Evolutionary conservation across 2,329 filamentous ascomycete species (phyloP).

Genomic region (Colletotrichum trifolii): DNA sequence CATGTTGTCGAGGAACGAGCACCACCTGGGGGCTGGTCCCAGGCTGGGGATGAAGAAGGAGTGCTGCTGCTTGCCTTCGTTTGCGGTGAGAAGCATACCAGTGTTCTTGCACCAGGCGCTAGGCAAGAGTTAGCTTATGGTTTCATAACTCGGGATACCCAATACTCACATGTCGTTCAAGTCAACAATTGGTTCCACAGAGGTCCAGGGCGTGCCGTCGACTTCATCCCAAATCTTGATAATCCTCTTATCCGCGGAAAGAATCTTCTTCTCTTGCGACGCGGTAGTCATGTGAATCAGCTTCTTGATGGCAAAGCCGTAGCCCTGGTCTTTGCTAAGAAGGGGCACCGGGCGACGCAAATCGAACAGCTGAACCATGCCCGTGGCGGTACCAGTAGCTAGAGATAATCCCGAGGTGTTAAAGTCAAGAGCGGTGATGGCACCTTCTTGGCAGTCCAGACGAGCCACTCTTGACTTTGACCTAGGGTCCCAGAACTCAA

Average conservation of each 20-base stretch:
- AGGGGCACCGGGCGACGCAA: conserved; percentile 87
- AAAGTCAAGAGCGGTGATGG: conserved; percentile 90
- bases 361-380: conserved; percentile 91
- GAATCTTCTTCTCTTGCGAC: conserved; percentile 84
- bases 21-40: conserved; percentile 94
- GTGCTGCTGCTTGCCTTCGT: conserved; percentile 95
- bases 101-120: conserved; percentile 86
- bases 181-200: conserved; percentile 93
- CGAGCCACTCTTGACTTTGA: conserved; percentile 84
- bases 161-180: conserved; percentile 78
- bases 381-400: conserved; percentile 87
- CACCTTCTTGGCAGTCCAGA: conserved; percentile 74
- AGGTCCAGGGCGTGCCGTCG: conserved; percentile 91
- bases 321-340: conserved; percentile 94
- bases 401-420: conserved; percentile 84
- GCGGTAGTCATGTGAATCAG: conserved; percentile 77
- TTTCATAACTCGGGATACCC: background rate
- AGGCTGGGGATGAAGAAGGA: conserved; percentile 95
- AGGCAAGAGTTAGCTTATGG: background rate
- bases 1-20: conserved; percentile 94
- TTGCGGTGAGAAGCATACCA: conserved; percentile 96
- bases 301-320: conserved; percentile 91
- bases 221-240: conserved; percentile 96
- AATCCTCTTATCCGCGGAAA: conserved; percentile 93
- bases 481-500: conserved; percentile 95